Evolutionary conservation across 2,329 filamentous ascomycete genomes (phyloP).

Genomic region (Sclerotiophoma versabilis): DNA sequence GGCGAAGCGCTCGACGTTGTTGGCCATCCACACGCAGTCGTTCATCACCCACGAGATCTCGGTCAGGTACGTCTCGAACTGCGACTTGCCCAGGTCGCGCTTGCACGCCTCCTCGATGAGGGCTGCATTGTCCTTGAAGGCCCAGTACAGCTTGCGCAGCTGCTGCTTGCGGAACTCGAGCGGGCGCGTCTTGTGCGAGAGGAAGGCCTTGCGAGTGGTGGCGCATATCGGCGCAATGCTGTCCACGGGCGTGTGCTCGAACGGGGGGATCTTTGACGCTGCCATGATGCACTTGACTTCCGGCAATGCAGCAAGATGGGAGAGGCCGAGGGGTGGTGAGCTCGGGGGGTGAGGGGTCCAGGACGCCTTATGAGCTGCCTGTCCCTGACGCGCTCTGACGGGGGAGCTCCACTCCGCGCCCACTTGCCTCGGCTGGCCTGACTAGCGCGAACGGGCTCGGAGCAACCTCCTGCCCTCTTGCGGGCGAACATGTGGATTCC

Average conservation of each 20-base stretch:
- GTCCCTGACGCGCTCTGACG: conserved; percentile 4
- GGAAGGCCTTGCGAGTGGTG: conserved; percentile 72
- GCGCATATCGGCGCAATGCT: conserved; percentile 49
- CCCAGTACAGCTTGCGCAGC: conserved; percentile 96
- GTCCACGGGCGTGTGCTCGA: conserved; percentile 48
- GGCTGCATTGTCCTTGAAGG: conserved; percentile 76
- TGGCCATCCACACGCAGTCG: conserved; percentile 79
- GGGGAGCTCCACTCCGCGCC: conserved; percentile 3
- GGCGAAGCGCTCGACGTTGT: conserved; percentile 80
- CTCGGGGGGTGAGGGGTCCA: conserved; percentile 5
- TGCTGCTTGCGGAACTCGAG: conserved; percentile 83
- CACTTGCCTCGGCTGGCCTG: conserved; percentile 11
- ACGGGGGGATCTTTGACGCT: conserved; percentile 34
- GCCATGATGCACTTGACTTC: conserved; percentile 17
- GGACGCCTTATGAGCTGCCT: conserved; percentile 8
- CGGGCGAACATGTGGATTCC: conserved; percentile 7
- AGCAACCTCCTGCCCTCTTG: neutral
- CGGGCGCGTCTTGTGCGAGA: conserved; percentile 80
- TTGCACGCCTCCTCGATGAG: conserved; percentile 77
- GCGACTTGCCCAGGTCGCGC: conserved; percentile 79
- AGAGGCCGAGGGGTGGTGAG: neutral
- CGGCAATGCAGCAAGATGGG: neutral
- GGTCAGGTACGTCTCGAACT: conserved; percentile 74
- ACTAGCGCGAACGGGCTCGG: conserved; percentile 1
- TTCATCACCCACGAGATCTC: conserved; percentile 82